Conservation (phyloP, 495 filamentous ascomycete species). For the Neurospora sp. region DNA sequence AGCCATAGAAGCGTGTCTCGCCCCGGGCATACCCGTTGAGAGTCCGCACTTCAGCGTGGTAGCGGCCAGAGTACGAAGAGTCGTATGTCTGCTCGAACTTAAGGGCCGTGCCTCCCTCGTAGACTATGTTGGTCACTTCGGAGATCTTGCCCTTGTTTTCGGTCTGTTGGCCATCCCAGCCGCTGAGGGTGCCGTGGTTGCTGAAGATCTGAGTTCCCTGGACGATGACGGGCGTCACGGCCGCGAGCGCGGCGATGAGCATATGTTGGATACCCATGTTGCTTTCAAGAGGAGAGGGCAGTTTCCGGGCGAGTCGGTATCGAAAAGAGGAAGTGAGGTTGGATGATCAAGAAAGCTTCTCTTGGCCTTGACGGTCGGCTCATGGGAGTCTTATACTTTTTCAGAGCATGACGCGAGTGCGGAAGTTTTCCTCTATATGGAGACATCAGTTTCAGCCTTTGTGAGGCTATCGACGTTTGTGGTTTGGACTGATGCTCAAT, state of each 20-base stretch:
- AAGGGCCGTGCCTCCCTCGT: slow-evolving; percentile 36
- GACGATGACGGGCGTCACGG: neutral
- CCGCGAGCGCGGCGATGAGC: neutral
- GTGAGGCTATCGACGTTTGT: too few relatives aligned
- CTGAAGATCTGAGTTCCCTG: slow-evolving; percentile 31
- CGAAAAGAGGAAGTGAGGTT: neutral
- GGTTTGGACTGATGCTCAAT: neutral
- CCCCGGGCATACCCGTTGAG: slow-evolving; percentile 38
- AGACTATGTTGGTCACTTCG: slow-evolving; percentile 36
- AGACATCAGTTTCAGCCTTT: too few relatives aligned
- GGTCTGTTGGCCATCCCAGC: slow-evolving; percentile 37
- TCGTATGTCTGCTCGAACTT: slow-evolving; percentile 45
- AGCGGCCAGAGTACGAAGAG: slow-evolving; percentile 36
- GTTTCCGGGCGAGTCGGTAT: neutral
- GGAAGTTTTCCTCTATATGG: neutral
- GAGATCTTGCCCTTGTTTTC: slow-evolving; percentile 37
- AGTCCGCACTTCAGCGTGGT: slow-evolving; percentile 45
- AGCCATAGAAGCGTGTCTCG: slow-evolving; percentile 45
- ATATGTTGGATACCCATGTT: neutral
- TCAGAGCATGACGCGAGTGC: too few relatives aligned
- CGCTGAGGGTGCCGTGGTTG: slow-evolving; percentile 40
- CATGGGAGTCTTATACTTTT: neutral
- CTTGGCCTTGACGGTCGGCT: neutral
- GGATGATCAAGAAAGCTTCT: neutral
- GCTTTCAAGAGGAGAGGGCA: neutral